These are phyloP conservation scores for Agaricales sp. DNA, from an alignment of 1,284 basidiomycete species.

Conservation along the genomic window DNA sequence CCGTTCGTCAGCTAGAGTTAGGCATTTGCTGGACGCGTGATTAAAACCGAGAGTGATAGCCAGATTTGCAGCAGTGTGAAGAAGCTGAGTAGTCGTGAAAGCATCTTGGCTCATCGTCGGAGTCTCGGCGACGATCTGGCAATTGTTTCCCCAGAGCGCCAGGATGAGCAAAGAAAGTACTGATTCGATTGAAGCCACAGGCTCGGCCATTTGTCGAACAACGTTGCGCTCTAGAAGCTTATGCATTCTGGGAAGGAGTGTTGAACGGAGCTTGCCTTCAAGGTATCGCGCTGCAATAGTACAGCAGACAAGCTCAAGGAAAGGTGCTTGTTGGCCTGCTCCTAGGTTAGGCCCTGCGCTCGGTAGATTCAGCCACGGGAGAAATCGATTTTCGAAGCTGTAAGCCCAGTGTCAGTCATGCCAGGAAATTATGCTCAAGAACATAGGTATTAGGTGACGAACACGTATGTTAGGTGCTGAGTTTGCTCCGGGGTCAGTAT, in stretches of 20 bases:
- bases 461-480: background rate
- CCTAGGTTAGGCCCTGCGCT: background rate
- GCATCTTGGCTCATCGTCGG: background rate
- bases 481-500: background rate
- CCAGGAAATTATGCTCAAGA: too few relatives aligned
- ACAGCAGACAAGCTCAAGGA: background rate
- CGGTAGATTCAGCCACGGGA: background rate
- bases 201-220: background rate
- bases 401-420: background rate
- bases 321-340: background rate
- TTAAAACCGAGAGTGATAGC: background rate
- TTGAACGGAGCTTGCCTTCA: background rate
- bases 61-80: background rate
- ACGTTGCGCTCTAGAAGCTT: background rate
- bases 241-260: background rate
- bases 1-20: background rate
- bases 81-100: background rate
- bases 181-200: background rate
- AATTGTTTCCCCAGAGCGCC: background rate
- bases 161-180: background rate
- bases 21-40: background rate
- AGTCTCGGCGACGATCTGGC: background rate
- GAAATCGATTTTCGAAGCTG: background rate
- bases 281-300: background rate
- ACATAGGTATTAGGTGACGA: background rate